Conservation (phyloP, 768 basidiomycete genomes). For the Leccinum longicurvipes region DNA sequence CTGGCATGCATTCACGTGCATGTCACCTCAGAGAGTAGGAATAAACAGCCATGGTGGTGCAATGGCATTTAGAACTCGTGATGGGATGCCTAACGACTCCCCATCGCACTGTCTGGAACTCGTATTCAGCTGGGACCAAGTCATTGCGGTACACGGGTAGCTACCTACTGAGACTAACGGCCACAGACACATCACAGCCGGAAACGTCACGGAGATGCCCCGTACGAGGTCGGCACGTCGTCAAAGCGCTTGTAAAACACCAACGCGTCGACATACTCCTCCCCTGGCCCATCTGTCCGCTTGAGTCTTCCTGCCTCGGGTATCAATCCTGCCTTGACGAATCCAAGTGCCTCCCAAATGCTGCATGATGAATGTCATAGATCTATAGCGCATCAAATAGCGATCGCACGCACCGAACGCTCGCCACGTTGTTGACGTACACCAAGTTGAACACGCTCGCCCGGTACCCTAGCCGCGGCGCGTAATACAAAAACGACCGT, state of each 20-base stretch:
- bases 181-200: not conserved
- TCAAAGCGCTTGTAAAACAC: conserved; percentile 80
- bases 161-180: not conserved
- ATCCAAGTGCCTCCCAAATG: conserved; percentile 83
- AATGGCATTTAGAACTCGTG: not conserved
- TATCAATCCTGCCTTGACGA: conserved; percentile 74
- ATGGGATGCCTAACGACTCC: not conserved
- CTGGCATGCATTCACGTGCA: not conserved
- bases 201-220: not conserved
- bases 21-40: not conserved
- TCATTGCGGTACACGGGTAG: not conserved
- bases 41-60: not conserved
- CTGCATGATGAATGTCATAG: conserved; percentile 29
- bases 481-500: conserved; percentile 76
- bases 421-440: conserved; percentile 79
- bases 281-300: conserved; percentile 62
- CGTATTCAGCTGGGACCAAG: not conserved
- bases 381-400: not conserved
- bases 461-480: conserved; percentile 70
- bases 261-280: conserved; percentile 88
- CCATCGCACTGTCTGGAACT: not conserved
- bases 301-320: conserved; percentile 72
- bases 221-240: conserved; percentile 17
- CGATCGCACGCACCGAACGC: conserved; percentile 47
- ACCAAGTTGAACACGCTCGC: conserved; percentile 91